Conservation (phyloP, 208 protist genomes). For the Phytomonas francai region DNA sequence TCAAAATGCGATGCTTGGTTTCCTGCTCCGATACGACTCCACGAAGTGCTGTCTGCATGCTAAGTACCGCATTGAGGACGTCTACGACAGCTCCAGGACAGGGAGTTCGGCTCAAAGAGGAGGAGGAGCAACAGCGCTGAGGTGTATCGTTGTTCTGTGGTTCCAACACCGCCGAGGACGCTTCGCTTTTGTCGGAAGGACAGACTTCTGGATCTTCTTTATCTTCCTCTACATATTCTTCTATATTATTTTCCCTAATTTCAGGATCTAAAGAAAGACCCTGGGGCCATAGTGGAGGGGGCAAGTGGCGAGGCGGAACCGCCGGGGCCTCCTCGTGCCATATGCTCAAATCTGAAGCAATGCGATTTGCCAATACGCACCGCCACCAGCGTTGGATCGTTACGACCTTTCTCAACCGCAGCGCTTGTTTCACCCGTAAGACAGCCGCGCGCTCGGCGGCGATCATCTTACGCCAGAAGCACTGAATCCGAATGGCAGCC, state of each 20-base stretch:
- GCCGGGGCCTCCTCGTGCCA: background rate
- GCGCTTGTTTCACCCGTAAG: conserved; percentile 43
- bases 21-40: background rate
- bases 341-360: background rate
- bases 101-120: background rate
- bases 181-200: background rate
- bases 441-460: conserved; percentile 32
- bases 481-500: conserved; percentile 69
- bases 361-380: background rate
- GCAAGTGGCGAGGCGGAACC: background rate
- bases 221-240: background rate
- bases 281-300: background rate
- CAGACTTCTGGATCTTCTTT: background rate
- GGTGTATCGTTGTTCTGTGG: background rate
- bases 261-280: background rate
- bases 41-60: background rate
- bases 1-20: background rate
- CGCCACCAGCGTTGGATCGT: conserved; percentile 6
- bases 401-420: conserved; percentile 48
- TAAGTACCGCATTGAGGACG: background rate
- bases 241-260: background rate
- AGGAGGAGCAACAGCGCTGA: background rate
- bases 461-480: conserved; percentile 78
- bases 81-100: background rate
- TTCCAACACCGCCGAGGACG: background rate